These are phyloP conservation scores for Asterionellopsis glacialis DNA, from an alignment of 108 stramenopile species.

Conservation along the genomic window DNA sequence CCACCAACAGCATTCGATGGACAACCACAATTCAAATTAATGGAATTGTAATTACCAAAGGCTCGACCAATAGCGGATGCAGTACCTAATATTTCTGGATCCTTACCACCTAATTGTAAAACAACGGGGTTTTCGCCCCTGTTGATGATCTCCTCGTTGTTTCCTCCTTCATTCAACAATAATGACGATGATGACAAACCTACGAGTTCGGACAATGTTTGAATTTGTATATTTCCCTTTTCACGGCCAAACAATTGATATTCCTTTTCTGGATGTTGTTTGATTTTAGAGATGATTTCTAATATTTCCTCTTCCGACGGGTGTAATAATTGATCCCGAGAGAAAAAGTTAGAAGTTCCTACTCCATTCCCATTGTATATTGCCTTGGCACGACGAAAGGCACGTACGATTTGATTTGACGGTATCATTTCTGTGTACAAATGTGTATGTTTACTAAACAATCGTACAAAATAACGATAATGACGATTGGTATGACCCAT, in stretches of 20 bases:
- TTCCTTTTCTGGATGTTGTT: too few relatives aligned
- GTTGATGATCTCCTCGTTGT: neutral
- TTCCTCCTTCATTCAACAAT: too few relatives aligned
- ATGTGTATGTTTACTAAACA: slow-evolving; percentile 17
- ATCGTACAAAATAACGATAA: slow-evolving; percentile 29
- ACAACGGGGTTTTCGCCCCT: neutral
- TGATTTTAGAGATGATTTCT: too few relatives aligned
- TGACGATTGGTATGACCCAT: slow-evolving; percentile 54
- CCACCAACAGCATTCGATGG: slow-evolving; percentile 30
- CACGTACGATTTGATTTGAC: slow-evolving; percentile 21
- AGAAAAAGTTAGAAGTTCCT: too few relatives aligned
- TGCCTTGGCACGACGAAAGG: slow-evolving; percentile 2
- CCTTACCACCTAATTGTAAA: slow-evolving; percentile 36
- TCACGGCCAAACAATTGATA: too few relatives aligned
- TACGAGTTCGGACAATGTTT: too few relatives aligned
- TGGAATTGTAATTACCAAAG: slow-evolving; percentile 11
- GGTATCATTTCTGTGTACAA: slow-evolving; percentile 55
- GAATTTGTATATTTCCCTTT: too few relatives aligned
- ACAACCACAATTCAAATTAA: slow-evolving; percentile 55
- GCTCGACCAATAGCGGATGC: slow-evolving; percentile 34
- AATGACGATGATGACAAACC: too few relatives aligned
- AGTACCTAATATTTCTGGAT: slow-evolving; percentile 14
- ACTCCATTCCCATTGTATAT: too few relatives aligned
- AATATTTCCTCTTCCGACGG: too few relatives aligned
- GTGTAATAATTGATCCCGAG: too few relatives aligned